Percentiles rank a stretch among this genome's conserved stretches.
phyloP scores from a whole-genome alignment of 2,329 filamentous ascomycete genomes.

The Verticillium dahliae region DNA sequence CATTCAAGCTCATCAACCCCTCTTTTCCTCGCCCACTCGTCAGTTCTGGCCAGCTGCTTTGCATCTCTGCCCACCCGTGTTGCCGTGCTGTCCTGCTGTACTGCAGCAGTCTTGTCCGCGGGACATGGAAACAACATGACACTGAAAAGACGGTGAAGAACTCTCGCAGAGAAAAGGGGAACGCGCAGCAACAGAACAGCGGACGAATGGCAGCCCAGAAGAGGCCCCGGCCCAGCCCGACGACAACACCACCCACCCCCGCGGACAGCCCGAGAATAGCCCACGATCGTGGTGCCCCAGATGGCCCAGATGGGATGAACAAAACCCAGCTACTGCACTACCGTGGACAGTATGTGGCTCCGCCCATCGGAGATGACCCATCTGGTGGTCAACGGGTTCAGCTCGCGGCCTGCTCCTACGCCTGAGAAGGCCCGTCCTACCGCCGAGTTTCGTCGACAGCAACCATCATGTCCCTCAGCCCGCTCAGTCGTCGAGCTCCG shows the following conservation, averaged over 20 bases:
- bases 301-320: neutral
- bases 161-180: neutral
- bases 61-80: neutral
- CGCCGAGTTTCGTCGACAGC: too few relatives aligned
- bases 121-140: neutral
- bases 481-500: too few relatives aligned
- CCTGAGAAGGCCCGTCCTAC: too few relatives aligned
- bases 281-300: neutral
- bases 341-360: neutral
- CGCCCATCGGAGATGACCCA: neutral
- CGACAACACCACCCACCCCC: neutral
- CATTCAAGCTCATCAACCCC: neutral
- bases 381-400: neutral
- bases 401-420: neutral
- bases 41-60: neutral
- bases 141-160: neutral
- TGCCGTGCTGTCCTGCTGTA: neutral
- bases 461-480: too few relatives aligned
- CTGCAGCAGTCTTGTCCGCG: neutral
- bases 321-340: neutral
- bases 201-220: neutral
- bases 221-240: neutral
- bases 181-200: neutral
- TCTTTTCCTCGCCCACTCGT: neutral
- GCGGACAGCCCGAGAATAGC: neutral